Percentiles rank a stretch among this genome's conserved stretches.
Evolutionary conservation across 2,329 filamentous ascomycete genomes (phyloP).

Genomic region (Colletotrichum theobromicola): DNA sequence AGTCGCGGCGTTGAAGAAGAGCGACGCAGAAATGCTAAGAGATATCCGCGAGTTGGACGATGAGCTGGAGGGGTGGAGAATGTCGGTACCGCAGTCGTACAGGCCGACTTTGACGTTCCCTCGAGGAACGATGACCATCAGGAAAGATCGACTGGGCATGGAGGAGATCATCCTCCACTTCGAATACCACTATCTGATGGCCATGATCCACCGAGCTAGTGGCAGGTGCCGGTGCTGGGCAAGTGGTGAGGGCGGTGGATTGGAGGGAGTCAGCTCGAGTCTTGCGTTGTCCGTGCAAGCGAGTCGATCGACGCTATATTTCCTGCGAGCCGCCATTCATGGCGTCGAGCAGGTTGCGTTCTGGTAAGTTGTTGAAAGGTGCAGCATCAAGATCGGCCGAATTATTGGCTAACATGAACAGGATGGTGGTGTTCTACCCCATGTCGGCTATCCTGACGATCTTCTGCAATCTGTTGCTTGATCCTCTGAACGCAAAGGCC

Average conservation of each 20-base stretch:
- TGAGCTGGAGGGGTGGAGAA: constrained; percentile 60
- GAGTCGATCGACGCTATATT: constrained; percentile 58
- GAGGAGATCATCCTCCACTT: constrained; percentile 53
- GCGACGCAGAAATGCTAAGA: constrained; percentile 58
- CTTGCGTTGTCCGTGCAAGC: constrained; percentile 59
- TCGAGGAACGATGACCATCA: constrained; percentile 27
- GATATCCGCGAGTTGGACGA: constrained; percentile 62
- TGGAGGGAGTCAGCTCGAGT: constrained; percentile 53
- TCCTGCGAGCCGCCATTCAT: constrained; percentile 46
- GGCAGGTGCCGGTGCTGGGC: constrained; percentile 52
- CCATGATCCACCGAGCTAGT: constrained; percentile 60
- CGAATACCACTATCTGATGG: constrained; percentile 61
- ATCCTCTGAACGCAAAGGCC: constrained; percentile 48
- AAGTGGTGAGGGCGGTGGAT: constrained; percentile 23
- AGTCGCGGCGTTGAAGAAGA: constrained; percentile 48
- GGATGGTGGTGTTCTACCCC: constrained; percentile 62
- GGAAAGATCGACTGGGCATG: constrained; percentile 43
- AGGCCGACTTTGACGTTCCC: constrained; percentile 53
- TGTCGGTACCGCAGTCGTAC: constrained; percentile 48
- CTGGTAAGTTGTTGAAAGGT: constrained; percentile 41
- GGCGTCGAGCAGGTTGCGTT: constrained; percentile 52
- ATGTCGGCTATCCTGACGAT: constrained; percentile 58
- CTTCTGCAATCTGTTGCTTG: constrained; percentile 58
- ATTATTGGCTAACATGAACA: constrained; percentile 25
- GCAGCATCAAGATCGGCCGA: not conserved